Percentiles rank a stretch among this genome's conserved stretches.
phyloP scores from a whole-genome alignment of 2,329 filamentous ascomycete genomes.

The Epichloe bromicola region DNA sequence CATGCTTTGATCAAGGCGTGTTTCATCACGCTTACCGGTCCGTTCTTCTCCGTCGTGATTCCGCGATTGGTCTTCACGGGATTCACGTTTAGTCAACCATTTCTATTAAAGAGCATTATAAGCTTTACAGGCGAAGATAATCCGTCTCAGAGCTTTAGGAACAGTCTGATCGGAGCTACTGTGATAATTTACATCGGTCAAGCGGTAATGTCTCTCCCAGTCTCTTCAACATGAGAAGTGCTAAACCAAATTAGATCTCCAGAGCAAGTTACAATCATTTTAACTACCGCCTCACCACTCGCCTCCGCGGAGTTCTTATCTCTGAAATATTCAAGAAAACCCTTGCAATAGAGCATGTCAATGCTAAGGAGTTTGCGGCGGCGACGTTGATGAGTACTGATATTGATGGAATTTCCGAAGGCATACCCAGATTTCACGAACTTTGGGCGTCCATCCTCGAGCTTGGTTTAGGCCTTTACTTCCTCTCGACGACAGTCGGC shows the following conservation, averaged over 20 bases:
- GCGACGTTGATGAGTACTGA: slow-evolving; percentile 33
- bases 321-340: no score
- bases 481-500: slow-evolving; percentile 4
- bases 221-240: no score
- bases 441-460: slow-evolving; percentile 20
- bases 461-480: slow-evolving; percentile 7
- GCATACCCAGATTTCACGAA: slow-evolving; percentile 17
- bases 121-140: no score
- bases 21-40: slow-evolving; percentile 3
- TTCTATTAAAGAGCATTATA: slow-evolving; percentile 17
- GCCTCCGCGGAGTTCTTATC: no score
- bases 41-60: slow-evolving; percentile 11
- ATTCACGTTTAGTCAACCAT: slow-evolving; percentile 26
- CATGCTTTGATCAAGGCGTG: no score
- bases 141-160: no score
- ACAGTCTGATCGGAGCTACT: no score
- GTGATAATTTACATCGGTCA: no score
- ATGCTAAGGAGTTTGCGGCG: slow-evolving; percentile 21
- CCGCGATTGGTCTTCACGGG: slow-evolving; percentile 17
- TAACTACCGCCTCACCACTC: no score
- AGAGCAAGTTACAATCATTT: no score
- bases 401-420: slow-evolving; percentile 21
- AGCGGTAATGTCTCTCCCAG: no score
- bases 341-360: slow-evolving; percentile 9
- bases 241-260: no score